Base-by-base conservation (phyloP, 495 filamentous ascomycete genomes). In the Thermothielavioides terrestris region DNA sequence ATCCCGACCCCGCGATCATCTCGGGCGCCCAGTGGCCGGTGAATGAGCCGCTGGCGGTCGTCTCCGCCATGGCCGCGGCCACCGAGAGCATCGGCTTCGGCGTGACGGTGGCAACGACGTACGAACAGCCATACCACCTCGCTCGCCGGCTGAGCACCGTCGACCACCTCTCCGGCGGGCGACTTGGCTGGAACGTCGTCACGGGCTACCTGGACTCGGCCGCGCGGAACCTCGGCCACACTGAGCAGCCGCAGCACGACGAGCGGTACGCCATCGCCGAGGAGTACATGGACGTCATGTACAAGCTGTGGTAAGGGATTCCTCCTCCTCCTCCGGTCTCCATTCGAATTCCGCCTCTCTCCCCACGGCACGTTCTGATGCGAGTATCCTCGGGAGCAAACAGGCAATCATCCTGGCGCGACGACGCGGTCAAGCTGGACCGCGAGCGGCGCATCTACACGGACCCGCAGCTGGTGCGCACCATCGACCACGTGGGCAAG, bases 11-110 rank as follows among this genome's bases (percentile, higher is more conserved):
- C 0, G 77, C 79, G 7, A 72, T 82, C 27, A 51, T 70, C 25
- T 76, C 80, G 2, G 82, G 78, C 8, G 77, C 82, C 0, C 81
- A 86, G 61, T 85, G 81, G 78, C 82, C 82, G 0, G 79, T 84
- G 3, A 82, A 80, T 37, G 70, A 75, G 40, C 71, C 65, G 20
- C 58, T 67, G 14, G 64, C 60, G 5, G 66, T 76, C 14, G 68
- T 75, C 32, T 61, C 74, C 0, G 72, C 72, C 20, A 74, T 74
- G 69, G 71, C 71, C 0, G 68, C 69, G 12, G 68, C 60, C 4
- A 87, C 82, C 14, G 63, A 83, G 57, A 79, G 69, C 31, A 66
- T 86, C 4, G 83, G 81, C 8, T 70, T 86, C 48, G 79, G 81
- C 46, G 73, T 88, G 36, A 88, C 84, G 15, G 72, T 76, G 17